A percentile compares a stretch with the other conserved stretches of the same genome.
phyloP scores from a whole-genome alignment of 2,329 filamentous ascomycete genomes.

The Pyrenochaeta sp. region DNA sequence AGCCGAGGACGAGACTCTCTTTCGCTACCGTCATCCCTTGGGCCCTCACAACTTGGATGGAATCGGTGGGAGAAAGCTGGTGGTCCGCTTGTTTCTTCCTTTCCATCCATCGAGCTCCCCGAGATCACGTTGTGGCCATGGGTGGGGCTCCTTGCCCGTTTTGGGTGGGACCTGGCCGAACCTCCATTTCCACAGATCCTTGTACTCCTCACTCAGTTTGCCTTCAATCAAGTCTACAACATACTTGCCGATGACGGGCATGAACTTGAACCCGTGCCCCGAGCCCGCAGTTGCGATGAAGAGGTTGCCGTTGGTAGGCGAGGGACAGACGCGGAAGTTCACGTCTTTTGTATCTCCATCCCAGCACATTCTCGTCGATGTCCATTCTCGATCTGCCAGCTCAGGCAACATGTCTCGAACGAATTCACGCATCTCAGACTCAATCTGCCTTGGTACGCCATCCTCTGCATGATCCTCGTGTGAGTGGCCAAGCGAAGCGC shows the following conservation, averaged over 20 bases:
- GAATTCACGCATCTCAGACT: slow-evolving; percentile 1
- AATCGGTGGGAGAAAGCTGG: too few species aligned
- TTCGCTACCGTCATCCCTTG: too few species aligned
- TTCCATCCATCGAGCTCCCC: slow-evolving; percentile 7
- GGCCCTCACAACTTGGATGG: too few species aligned
- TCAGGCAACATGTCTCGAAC: slow-evolving; percentile 3
- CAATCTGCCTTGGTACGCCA: slow-evolving; percentile 1
- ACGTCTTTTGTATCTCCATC: slow-evolving; percentile 7
- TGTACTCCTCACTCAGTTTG: slow-evolving; percentile 9
- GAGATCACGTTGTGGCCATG: slow-evolving; percentile 6
- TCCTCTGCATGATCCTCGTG: slow-evolving; percentile 1
- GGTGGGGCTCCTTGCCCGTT: slow-evolving; percentile 7
- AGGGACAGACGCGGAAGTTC: slow-evolving; percentile 48
- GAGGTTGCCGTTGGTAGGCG: slow-evolving; percentile 52
- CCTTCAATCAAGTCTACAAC: slow-evolving; percentile 57
- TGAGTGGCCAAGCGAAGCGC: background rate
- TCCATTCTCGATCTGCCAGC: slow-evolving; percentile 4
- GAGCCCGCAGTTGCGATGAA: slow-evolving; percentile 65
- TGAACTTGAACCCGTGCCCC: slow-evolving; percentile 65
- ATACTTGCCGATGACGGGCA: slow-evolving; percentile 61
- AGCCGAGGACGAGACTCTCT: too few species aligned
- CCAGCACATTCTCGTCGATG: slow-evolving; percentile 7
- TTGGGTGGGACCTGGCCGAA: slow-evolving; percentile 5
- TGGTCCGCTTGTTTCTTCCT: too few species aligned
- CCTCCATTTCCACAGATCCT: slow-evolving; percentile 10